Evolutionary conservation across 1,139 yeast genomes (phyloP), one percentile per base, ranked within the genome.

Genomic region (Arxiozyma slooffiae): DNA sequence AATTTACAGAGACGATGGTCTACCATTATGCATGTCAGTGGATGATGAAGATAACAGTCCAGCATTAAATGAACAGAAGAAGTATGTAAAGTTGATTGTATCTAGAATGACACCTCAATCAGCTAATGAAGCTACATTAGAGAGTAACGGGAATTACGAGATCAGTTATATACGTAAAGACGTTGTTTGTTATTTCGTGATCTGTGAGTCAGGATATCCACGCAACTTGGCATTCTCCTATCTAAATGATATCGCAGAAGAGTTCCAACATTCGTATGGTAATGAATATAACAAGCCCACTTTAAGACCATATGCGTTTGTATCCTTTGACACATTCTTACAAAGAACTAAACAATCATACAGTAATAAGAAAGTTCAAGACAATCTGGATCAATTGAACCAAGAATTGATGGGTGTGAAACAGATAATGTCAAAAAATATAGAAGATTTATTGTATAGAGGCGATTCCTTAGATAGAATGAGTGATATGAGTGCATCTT

Each of bases 381-480:
- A 83, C 46, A 92, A 89, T 62, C 73, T 92, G 62, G 97, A 92
- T 68, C 82, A 80, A 64, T 73, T 92, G 58, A 89, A 90, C 68
- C 79, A 80, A 48, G 98, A 94, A 61, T 74, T 92, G 59, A 89
- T 86, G 48, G 98, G 94, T 61, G 98, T 94, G 47, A 89, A 92
- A 59, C 81, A 86, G 60, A 95, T 92, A 53, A 87, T 92, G 96
- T 88, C 96, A 52, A 90, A 90, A 62, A 92, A 92, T 67, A 92
- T 92, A 52, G 97, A 92, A 66, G 98, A 92, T 67, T 73, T 92
- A 60, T 75, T 92, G 46, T 90, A 92, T 69, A 78, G 99, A 63
- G 99, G 99, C 14, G 97, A 92, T 64, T 84, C 92, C 16, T 77
- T 92, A 59, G 97, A 92, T 68, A 82, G 80, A 57, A 87, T 92